Evolutionary conservation across 202 grass and related monocot genomes (phyloP), one percentile per base, ranked within the genome.

Genomic region (Carex arenaria): DNA sequence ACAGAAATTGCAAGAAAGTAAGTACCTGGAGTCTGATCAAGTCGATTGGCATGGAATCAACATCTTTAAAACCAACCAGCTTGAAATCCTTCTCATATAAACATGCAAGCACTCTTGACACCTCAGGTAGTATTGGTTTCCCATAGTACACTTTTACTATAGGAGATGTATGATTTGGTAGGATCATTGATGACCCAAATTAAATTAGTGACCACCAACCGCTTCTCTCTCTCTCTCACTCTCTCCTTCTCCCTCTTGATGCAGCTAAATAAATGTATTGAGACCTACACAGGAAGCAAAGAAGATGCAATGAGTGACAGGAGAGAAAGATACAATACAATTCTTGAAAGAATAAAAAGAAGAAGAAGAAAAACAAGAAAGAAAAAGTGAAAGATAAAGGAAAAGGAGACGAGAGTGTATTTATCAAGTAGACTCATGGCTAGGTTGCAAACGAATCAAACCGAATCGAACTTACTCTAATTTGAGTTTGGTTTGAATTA

Each of bases 21-120:
- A 84, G 7, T 87, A 98, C 95, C 93, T 98, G 95, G 67, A 98
- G 85, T 84, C 86, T 95, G 52, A 98, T 89, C 72, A 98, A 83
- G 83, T 90, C 80, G 5, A 73, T 20, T 0, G 63, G 80, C 73
- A 87, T 74, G 77, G 78, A 86, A 64, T 84, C 87, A 11, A 74
- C 10, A 53, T 82, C 63, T 31, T 84, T 20, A 11, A 60, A 18
- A 53, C 0, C 80, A 9, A 88, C 17, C 85, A 92, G 88, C 2
- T 93, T 18, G 56, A 98, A 51, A 14, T 87, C 56, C 88, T 98
- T 98, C 91, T 98, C 95, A 56, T 95, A 90, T 65, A 98, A 83
- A 84, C 95, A 98, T 23, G 93, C 86, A 74, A 98, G 88, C 53
- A 95, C 95, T 80, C 95, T 93, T 62, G 92, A 93, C 45, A 98